A percentile compares a stretch with the other conserved stretches of the same genome.
phyloP scores from a whole-genome alignment of 225 moss, liverwort and hornwort species.

The Pseudisothecium myosuroides region DNA sequence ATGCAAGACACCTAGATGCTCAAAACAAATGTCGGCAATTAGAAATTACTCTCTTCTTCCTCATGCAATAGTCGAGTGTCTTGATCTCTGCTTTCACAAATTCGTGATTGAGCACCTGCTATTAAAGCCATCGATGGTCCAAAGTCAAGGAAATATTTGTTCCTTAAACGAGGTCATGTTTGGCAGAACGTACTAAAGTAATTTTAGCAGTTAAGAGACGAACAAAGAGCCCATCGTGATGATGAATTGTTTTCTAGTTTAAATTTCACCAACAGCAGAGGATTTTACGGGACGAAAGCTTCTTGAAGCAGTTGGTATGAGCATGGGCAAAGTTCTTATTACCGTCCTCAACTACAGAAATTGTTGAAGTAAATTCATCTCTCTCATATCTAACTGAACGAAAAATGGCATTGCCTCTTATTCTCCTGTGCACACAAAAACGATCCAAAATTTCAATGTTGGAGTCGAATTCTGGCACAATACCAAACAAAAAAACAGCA shows the following conservation, averaged over 20 bases:
- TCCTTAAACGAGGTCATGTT: conserved; percentile 23
- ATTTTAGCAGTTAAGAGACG: background rate
- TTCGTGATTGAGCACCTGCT: conserved; percentile 43
- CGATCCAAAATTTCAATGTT: background rate
- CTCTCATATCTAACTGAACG: background rate
- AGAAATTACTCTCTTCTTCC: background rate
- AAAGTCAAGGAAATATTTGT: conserved; percentile 35
- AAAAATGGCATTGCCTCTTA: background rate
- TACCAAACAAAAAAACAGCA: background rate
- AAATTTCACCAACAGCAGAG: conserved; percentile 25
- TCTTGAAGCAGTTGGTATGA: background rate
- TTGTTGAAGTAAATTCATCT: background rate
- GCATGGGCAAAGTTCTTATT: background rate
- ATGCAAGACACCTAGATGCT: background rate
- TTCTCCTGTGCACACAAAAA: background rate
- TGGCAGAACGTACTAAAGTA: conserved; percentile 8
- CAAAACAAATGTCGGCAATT: background rate
- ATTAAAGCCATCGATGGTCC: conserved; percentile 14
- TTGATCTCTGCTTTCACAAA: conserved; percentile 27
- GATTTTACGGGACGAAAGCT: background rate
- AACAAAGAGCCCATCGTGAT: conserved; percentile 34
- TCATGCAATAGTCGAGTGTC: conserved; percentile 7
- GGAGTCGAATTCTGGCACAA: background rate
- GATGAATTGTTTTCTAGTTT: conserved; percentile 31
- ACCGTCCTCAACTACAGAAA: background rate